These are phyloP conservation scores for Amylostereum chailletii DNA, from an alignment of 1,284 basidiomycete species.

Conservation along the genomic window DNA sequence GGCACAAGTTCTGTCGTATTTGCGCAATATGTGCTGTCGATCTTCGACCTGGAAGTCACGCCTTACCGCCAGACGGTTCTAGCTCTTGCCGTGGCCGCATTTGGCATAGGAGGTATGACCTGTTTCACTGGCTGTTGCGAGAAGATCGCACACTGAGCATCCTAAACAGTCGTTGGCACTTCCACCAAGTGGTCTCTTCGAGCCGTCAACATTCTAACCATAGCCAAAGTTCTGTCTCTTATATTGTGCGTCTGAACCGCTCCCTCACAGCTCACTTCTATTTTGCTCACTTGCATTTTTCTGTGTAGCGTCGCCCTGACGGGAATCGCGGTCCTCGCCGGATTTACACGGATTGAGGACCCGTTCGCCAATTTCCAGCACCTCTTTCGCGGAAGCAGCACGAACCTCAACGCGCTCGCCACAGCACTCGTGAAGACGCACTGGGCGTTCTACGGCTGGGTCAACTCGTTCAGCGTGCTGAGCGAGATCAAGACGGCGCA, in stretches of 20 bases:
- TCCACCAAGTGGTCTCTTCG: constrained; percentile 24
- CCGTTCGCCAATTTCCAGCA: constrained; percentile 41
- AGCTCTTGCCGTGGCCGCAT: constrained; percentile 16
- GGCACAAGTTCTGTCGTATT: constrained; percentile 20
- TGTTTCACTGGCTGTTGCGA: background rate
- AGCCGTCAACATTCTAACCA: constrained; percentile 18
- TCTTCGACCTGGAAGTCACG: constrained; percentile 16
- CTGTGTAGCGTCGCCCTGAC: constrained; percentile 29
- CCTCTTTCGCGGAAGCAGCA: constrained; percentile 34
- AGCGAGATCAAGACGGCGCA: constrained; percentile 30
- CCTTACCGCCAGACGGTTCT: constrained; percentile 15
- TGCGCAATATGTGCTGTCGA: constrained; percentile 19
- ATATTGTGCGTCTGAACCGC: constrained; percentile 14
- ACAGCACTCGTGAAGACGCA: constrained; percentile 37
- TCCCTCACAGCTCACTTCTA: background rate
- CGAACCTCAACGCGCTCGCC: constrained; percentile 32
- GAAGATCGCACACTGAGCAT: background rate
- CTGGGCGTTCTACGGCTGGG: constrained; percentile 36
- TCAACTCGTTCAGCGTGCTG: constrained; percentile 35
- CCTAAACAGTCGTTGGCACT: constrained; percentile 14
- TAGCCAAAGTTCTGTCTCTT: constrained; percentile 20
- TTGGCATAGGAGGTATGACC: constrained; percentile 15
- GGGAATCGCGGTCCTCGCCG: constrained; percentile 39
- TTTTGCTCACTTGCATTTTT: constrained; percentile 13
- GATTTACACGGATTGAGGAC: constrained; percentile 33